These are phyloP conservation scores for Sarcodon aspratus DNA, from an alignment of 768 basidiomycete genomes.

Conservation along the genomic window DNA sequence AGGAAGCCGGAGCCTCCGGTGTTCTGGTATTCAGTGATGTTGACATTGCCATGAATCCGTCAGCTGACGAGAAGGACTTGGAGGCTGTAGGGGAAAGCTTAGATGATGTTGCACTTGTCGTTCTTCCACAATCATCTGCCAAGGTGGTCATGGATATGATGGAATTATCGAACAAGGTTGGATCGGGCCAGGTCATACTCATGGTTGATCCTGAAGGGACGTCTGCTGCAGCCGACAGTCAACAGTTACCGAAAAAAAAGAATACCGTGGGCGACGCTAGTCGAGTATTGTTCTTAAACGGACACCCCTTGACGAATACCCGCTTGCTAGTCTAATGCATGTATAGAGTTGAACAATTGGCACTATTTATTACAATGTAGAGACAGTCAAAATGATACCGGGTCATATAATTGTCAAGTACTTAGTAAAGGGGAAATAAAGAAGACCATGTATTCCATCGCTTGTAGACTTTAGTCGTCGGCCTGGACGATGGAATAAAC, in stretches of 20 bases:
- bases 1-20: constrained; percentile 61
- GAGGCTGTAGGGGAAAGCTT: constrained; percentile 40
- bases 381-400: too few species aligned
- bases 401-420: too few species aligned
- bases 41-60: constrained; percentile 52
- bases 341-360: constrained; percentile 1
- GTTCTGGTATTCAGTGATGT: constrained; percentile 66
- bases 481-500: constrained; percentile 80
- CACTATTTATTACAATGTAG: background rate
- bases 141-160: constrained; percentile 44
- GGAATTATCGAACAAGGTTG: constrained; percentile 33
- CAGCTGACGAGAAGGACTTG: constrained; percentile 46
- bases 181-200: constrained; percentile 38
- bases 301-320: constrained; percentile 67
- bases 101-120: constrained; percentile 44
- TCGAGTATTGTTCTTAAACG: constrained; percentile 65
- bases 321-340: constrained; percentile 26
- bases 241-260: constrained; percentile 10
- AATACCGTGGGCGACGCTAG: constrained; percentile 20
- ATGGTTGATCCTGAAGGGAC: constrained; percentile 25
- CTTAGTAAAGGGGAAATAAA: too few species aligned
- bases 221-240: constrained; percentile 1
- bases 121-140: constrained; percentile 44
- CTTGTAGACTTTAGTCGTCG: constrained; percentile 33
- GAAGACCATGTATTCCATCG: background rate